phyloP scores from a whole-genome alignment of 768 basidiomycete genomes.

The Boletus vermiculosoides region DNA sequence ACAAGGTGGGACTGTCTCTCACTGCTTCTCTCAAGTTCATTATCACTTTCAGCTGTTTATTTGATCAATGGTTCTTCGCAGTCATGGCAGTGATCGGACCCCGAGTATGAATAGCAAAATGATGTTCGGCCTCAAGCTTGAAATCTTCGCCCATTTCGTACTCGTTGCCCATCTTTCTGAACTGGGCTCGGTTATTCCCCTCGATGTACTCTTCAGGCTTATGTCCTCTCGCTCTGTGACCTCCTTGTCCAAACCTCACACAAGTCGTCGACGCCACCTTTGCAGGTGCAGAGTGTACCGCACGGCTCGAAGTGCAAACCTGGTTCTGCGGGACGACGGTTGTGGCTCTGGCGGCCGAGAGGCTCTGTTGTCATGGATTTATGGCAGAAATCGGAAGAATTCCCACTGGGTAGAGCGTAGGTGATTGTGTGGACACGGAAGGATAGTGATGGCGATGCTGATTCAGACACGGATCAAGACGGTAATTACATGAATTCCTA shows the following conservation, averaged over 20 bases:
- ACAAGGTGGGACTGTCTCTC: neutral
- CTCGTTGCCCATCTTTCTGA: neutral
- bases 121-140: too few relatives aligned
- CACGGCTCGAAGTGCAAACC: neutral
- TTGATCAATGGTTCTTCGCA: neutral
- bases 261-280: neutral
- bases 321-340: neutral
- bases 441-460: neutral
- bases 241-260: neutral
- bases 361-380: neutral
- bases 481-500: too few relatives aligned
- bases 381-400: neutral
- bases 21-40: neutral
- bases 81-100: neutral
- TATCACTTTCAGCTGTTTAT: neutral
- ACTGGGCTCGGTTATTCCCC: neutral
- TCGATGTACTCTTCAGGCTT: neutral
- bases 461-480: too few relatives aligned
- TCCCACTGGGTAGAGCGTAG: neutral
- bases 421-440: neutral
- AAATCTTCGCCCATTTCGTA: neutral
- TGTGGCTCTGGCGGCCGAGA: neutral
- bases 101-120: too few relatives aligned
- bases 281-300: neutral
- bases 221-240: neutral